Base-by-base conservation (phyloP, 176 grass and related monocot genomes). In the Themeda triandra region DNA sequence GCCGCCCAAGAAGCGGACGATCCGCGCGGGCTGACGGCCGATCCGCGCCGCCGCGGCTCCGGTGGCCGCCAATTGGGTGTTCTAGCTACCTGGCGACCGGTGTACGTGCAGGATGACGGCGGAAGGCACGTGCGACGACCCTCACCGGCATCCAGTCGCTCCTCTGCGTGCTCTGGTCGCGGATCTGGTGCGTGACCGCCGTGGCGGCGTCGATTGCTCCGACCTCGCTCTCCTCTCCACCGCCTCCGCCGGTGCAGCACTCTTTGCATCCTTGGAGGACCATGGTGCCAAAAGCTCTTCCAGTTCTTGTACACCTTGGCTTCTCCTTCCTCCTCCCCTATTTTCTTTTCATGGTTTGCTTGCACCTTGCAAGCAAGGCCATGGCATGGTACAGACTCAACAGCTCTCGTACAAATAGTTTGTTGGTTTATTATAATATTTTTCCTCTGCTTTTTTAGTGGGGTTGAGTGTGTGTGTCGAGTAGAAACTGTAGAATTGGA, bases 1-100 rank as follows among this genome's bases (percentile, higher is more conserved):
- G 69, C 87, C 87, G 69, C 87, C 90, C 71, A 80, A 92, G 92
- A 85, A 92, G 88, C 70, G 92, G 84, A 40, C 35, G 35, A 87
- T 81, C 87, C 89, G 89, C 3, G 86, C 82, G 45, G 83, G 75
- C 60, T 80, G 85, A 70, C 42, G 71, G 8, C 17, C 23, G 58
- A 71, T 33, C 66, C 35, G 35, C 53, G 40, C 31, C 35, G 64
- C 49, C 42, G 39, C 42, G 40, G 42, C 66, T 24, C 33, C 23
- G 29, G 64, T n/a, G 45, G 46, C 28, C 45, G 79, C 5, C 8
- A 45, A 76, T 25, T 63, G 49, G 49, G 49, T 5, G 5, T 3
- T 6, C 4, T 1, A n/a, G n/a, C n/a, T 48, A 18, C 46, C 46
- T 51, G 45, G 45, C 46, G 46, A 6, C 35, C 4, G 35, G 3